Conservation (phyloP, 2,329 filamentous ascomycete species). For the Colletotrichum brevisporum region DNA sequence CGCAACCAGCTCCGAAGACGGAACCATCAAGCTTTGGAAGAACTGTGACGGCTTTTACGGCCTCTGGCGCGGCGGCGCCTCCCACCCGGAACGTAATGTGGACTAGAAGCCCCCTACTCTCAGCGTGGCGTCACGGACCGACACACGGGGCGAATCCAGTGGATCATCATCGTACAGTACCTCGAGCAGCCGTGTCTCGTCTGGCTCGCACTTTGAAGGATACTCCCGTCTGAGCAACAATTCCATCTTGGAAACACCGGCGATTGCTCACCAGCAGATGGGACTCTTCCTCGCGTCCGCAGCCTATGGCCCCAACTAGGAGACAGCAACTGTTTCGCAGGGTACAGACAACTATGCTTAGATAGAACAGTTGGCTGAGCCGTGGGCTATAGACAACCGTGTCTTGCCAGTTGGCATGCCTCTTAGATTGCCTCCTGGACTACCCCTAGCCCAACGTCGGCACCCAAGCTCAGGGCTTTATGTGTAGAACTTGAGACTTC, state of each 20-base stretch:
- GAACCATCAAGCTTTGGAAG: constrained; percentile 94
- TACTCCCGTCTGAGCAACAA: constrained; percentile 31
- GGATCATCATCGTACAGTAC: constrained; percentile 14
- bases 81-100: constrained; percentile 35
- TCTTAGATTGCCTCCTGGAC: not conserved
- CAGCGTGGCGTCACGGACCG: constrained; percentile 30
- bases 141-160: constrained; percentile 15
- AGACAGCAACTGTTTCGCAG: not conserved
- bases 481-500: not conserved
- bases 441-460: not conserved
- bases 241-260: constrained; percentile 30
- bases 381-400: no score
- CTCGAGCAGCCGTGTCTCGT: constrained; percentile 36
- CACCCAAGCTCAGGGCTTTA: not conserved
- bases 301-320: not conserved
- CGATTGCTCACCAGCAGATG: constrained; percentile 30
- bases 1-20: constrained; percentile 95
- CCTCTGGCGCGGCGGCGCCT: constrained; percentile 69
- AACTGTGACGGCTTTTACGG: constrained; percentile 77
- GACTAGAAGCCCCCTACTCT: constrained; percentile 38
- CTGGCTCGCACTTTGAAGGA: constrained; percentile 27
- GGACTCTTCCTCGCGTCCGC: constrained; percentile 27
- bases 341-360: no score
- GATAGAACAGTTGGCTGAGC: no score
- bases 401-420: not conserved